Percentiles rank a stretch among this genome's conserved stretches.
Conservation (phyloP, 345 rosid species). For the Eucalyptus pauciflora region DNA sequence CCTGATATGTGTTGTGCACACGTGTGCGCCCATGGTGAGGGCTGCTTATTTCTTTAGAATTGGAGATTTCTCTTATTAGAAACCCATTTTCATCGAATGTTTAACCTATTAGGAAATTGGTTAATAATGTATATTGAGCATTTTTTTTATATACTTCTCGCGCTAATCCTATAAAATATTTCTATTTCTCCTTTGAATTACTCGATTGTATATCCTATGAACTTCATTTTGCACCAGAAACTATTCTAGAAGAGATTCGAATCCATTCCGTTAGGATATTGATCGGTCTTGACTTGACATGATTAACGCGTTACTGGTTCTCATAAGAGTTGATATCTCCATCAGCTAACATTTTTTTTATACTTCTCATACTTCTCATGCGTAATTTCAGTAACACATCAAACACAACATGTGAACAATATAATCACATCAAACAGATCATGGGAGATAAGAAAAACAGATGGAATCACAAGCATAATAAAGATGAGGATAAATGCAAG, state of each 20-base stretch:
- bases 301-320: too few relatives aligned
- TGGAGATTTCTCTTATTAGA: not conserved
- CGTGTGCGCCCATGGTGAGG: not conserved
- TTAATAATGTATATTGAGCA: not conserved
- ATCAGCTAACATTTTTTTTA: not conserved
- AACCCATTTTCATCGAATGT: not conserved
- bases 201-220: too few relatives aligned
- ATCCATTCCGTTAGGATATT: too few relatives aligned
- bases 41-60: not conserved
- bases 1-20: not conserved
- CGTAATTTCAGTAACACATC: not conserved
- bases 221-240: too few relatives aligned
- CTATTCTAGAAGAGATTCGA: too few relatives aligned
- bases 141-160: too few relatives aligned
- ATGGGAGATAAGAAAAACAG: not conserved
- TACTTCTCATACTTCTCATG: accelerated
- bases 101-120: not conserved
- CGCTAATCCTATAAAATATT: too few relatives aligned
- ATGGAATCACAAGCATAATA: not conserved
- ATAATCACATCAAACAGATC: not conserved
- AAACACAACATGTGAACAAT: not conserved
- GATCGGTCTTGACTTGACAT: too few relatives aligned
- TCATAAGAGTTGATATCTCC: too few relatives aligned
- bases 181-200: too few relatives aligned
- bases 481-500: not conserved